Evolutionary conservation across 208 protist species (phyloP).

Genomic region (Angomonas deanei): DNA sequence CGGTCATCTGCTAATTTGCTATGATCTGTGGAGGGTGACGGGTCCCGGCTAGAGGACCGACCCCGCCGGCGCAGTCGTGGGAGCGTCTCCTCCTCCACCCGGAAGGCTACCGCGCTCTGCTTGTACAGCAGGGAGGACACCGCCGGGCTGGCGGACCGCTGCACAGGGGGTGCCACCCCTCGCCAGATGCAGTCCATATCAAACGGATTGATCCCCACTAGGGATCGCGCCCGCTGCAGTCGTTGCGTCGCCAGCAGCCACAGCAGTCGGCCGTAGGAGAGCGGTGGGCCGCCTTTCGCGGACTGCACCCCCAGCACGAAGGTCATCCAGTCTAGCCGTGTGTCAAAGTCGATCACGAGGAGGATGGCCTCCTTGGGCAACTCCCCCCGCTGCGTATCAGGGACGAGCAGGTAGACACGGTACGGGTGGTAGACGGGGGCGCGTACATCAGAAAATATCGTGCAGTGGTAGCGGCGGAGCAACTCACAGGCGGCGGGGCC

Average conservation of each 20-base stretch:
- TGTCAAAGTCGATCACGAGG: slow-evolving; percentile 61
- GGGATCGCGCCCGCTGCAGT: slow-evolving; percentile 22
- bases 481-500: slow-evolving; percentile 42
- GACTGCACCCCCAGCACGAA: slow-evolving; percentile 22
- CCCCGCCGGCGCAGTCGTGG: not conserved
- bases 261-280: slow-evolving; percentile 66
- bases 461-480: slow-evolving; percentile 46
- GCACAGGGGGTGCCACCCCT: not conserved
- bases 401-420: slow-evolving; percentile 45
- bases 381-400: slow-evolving; percentile 20
- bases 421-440: slow-evolving; percentile 20
- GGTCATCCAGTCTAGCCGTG: slow-evolving; percentile 39
- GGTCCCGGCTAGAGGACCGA: not conserved
- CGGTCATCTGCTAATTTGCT: too few relatives aligned
- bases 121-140: not conserved
- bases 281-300: not conserved
- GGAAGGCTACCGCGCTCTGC: too few relatives aligned
- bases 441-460: slow-evolving; percentile 32
- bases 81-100: not conserved
- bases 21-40: too few relatives aligned
- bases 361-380: slow-evolving; percentile 29
- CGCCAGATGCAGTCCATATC: slow-evolving; percentile 7
- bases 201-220: slow-evolving; percentile 32
- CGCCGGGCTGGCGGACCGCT: not conserved
- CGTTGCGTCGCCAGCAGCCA: slow-evolving; percentile 69